Evolutionary conservation across 371 early-diverging fungal species (phyloP), one percentile per base, ranked within the genome.

Genomic region (Batkoa obscura): DNA sequence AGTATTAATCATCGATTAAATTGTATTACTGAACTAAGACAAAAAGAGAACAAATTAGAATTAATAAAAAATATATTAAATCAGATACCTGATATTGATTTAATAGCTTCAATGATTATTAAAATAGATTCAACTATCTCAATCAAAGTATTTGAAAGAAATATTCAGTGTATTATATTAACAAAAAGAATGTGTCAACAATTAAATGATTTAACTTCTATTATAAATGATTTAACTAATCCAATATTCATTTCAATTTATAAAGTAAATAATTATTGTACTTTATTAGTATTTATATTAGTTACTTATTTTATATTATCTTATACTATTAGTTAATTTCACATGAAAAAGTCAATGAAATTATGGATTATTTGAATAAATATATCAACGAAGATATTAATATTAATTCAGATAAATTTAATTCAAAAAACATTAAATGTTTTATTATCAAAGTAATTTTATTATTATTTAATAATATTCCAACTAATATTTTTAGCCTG

Each of bases 401-500:
- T 12, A 32, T 23, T 6, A 47, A 10, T 6, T 23, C 9, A 15
- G 9, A 9, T 32, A 17, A 35, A 53, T 15, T 37, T 17, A 53
- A 9, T 23, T 23, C 39, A 6, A 53, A 53, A 38, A 53, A 53
- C 23, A 15, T 53, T 39, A 53, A 53, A 35, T 3, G 9, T 0
- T 66, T 73, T 17, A 79, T 86, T 55, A 88, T 79, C 55, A 76
- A 74, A 1, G 72, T 82, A 12, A 65, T 86, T 2, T 86, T 81
- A 5, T 61, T 87, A 50, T 69, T 84, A 41, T 84, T 90, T 59
- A 89, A 88, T 63, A 72, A 86, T 33, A 86, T 88, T 48, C 6
- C 45, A 57, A 0, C 58, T 95, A 82, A 81, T 60, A 80, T 84
- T 0, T 73, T 87, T 84, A 84, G 77, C 73, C 86, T 8, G 89